A percentile compares a stretch with the other conserved stretches of the same genome.
Conservation (phyloP, 305 asterid genomes). For the Rubia occidens region DNA sequence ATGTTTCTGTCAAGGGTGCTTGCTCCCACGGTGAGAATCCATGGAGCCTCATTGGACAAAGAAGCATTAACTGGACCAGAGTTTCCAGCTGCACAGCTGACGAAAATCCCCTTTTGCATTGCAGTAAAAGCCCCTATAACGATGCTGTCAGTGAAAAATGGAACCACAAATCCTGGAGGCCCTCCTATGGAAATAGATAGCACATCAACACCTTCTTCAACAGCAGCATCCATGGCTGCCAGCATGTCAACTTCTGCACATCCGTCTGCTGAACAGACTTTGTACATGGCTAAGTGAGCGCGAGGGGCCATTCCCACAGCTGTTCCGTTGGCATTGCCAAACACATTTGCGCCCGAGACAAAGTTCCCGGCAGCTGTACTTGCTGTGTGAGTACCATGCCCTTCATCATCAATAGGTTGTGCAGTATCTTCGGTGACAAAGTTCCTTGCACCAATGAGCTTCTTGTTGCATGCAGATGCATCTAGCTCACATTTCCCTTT, state of each 20-base stretch:
- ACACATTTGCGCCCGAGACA: not conserved
- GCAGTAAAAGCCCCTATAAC: constrained; percentile 26
- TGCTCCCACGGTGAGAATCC: constrained; percentile 29
- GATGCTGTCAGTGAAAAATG: constrained; percentile 12
- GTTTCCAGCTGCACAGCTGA: constrained; percentile 22
- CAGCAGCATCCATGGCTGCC: not conserved
- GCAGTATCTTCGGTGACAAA: not conserved
- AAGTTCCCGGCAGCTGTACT: constrained; percentile 2
- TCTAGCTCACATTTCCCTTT: constrained; percentile 40
- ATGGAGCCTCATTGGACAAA: constrained; percentile 21
- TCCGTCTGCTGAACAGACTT: not conserved
- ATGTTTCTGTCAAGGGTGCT: constrained; percentile 21
- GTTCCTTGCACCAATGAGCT: constrained; percentile 27
- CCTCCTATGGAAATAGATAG: not conserved
- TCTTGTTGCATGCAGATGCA: constrained; percentile 35
- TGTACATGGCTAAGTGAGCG: not conserved
- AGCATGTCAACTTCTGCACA: not conserved
- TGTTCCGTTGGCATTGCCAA: constrained; percentile 4
- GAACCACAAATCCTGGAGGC: not conserved
- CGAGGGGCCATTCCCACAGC: constrained; percentile 1
- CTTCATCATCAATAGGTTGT: not conserved
- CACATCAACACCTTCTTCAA: not conserved
- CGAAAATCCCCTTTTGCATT: constrained; percentile 14
- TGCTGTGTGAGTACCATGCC: constrained; percentile 1
- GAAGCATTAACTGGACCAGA: constrained; percentile 15